Percentiles rank a stretch among this genome's conserved stretches.
These are phyloP conservation scores for Cercophora newfieldiana DNA, from an alignment of 495 filamentous ascomycete genomes.

Conservation along the genomic window DNA sequence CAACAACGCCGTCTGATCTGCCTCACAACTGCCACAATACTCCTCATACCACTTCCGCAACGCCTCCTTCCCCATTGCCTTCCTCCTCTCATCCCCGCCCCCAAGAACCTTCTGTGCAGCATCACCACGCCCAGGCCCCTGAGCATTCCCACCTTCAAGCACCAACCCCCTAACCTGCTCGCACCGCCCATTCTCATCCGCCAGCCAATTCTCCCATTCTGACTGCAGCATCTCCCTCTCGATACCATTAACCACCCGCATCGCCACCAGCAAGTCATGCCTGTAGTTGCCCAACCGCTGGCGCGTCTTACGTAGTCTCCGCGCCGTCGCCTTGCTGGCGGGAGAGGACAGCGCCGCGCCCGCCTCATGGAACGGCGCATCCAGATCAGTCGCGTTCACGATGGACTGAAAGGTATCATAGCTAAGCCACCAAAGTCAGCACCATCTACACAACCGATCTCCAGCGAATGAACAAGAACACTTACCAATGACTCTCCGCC, in stretches of 20 bases:
- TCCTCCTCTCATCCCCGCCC: background rate
- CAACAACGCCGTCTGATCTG: constrained; percentile 51
- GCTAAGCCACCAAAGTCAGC: constrained; percentile 20
- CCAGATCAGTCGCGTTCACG: constrained; percentile 52
- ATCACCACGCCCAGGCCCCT: constrained; percentile 29
- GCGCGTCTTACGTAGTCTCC: constrained; percentile 70
- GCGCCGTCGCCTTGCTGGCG: constrained; percentile 59
- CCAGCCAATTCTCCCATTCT: constrained; percentile 91
- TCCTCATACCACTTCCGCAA: constrained; percentile 65
- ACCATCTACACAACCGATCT: background rate
- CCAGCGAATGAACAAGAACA: constrained; percentile 1
- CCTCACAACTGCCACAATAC: constrained; percentile 74
- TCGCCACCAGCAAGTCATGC: constrained; percentile 88
- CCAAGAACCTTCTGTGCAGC: constrained; percentile 18
- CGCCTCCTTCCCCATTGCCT: constrained; percentile 39
- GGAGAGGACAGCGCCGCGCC: constrained; percentile 43
- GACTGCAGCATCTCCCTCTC: constrained; percentile 79
- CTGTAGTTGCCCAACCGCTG: constrained; percentile 80
- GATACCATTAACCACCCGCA: constrained; percentile 85
- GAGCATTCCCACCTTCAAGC: constrained; percentile 27
- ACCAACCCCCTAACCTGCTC: constrained; percentile 59
- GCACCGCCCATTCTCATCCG: constrained; percentile 69
- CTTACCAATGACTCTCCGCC: constrained; percentile 46
- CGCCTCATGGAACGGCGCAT: constrained; percentile 49
- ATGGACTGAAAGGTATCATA: constrained; percentile 59